Evolutionary conservation across 2,329 filamentous ascomycete genomes (phyloP).

Genomic region (Bisporella sp.): DNA sequence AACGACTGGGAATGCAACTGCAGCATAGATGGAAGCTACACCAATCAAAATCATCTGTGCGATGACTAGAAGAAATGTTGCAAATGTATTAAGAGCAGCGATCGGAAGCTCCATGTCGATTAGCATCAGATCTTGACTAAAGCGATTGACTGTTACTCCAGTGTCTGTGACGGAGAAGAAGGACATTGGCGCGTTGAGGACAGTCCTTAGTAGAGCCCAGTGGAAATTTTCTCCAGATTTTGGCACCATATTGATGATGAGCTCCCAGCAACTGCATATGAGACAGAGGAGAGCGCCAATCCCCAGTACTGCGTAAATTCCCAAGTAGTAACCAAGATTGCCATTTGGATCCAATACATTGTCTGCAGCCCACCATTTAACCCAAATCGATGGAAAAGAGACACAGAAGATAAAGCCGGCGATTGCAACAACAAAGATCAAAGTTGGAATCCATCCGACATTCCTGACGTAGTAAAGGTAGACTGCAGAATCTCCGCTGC

Average conservation of each 20-base stretch:
- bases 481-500: too few species aligned
- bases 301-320: constrained; percentile 20
- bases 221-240: constrained; percentile 44
- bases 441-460: constrained; percentile 2
- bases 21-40: background rate
- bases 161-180: constrained; percentile 36
- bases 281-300: constrained; percentile 7
- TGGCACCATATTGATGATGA: constrained; percentile 47
- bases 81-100: constrained; percentile 5
- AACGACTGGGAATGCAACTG: background rate
- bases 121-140: constrained; percentile 21
- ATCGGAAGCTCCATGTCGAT: constrained; percentile 23
- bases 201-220: constrained; percentile 37
- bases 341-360: constrained; percentile 15
- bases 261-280: constrained; percentile 23
- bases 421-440: too few species aligned
- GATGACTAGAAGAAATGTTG: background rate
- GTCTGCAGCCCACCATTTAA: constrained; percentile 34
- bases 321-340: constrained; percentile 16
- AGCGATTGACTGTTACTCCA: constrained; percentile 13
- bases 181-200: constrained; percentile 32
- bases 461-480: constrained; percentile 16
- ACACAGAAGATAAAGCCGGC: too few species aligned
- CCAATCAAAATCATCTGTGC: constrained; percentile 3
- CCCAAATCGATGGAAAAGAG: constrained; percentile 26